These are phyloP conservation scores for Microcyclosporella mali DNA, from an alignment of 2,329 filamentous ascomycete genomes.

Conservation along the genomic window DNA sequence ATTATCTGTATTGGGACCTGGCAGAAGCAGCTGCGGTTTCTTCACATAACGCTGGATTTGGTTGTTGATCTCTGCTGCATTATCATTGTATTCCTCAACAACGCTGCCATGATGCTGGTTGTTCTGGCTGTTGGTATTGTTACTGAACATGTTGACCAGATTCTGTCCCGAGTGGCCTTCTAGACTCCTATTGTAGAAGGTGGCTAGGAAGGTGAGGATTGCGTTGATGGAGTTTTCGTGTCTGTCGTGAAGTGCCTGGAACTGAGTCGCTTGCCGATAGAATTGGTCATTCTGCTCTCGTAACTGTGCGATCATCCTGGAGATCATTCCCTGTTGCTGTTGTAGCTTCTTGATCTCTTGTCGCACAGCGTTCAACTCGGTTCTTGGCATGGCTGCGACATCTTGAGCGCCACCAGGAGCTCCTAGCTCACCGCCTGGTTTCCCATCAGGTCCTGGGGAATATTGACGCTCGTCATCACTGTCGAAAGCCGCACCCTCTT, in stretches of 20 bases:
- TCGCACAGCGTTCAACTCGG: constrained; percentile 71
- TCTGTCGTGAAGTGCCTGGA: constrained; percentile 87
- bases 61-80: constrained; percentile 31
- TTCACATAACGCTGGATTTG: constrained; percentile 26
- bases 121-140: constrained; percentile 28
- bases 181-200: constrained; percentile 88
- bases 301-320: constrained; percentile 70
- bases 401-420: constrained; percentile 38
- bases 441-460: constrained; percentile 25
- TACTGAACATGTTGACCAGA: constrained; percentile 76
- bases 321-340: constrained; percentile 80
- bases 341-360: constrained; percentile 76
- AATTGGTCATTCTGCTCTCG: constrained; percentile 82
- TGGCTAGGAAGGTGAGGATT: constrained; percentile 94
- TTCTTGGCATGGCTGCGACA: constrained; percentile 53
- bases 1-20: constrained; percentile 31
- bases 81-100: constrained; percentile 52
- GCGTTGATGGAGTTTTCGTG: constrained; percentile 98
- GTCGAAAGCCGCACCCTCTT: constrained; percentile 56
- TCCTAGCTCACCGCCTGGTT: constrained; percentile 21
- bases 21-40: constrained; percentile 26
- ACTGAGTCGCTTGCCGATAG: constrained; percentile 79
- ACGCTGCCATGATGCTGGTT: constrained; percentile 51
- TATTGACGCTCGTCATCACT: constrained; percentile 57
- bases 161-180: constrained; percentile 76